Base-by-base conservation (phyloP, 2,329 filamentous ascomycete species). In the Fonsecaea nubica region DNA sequence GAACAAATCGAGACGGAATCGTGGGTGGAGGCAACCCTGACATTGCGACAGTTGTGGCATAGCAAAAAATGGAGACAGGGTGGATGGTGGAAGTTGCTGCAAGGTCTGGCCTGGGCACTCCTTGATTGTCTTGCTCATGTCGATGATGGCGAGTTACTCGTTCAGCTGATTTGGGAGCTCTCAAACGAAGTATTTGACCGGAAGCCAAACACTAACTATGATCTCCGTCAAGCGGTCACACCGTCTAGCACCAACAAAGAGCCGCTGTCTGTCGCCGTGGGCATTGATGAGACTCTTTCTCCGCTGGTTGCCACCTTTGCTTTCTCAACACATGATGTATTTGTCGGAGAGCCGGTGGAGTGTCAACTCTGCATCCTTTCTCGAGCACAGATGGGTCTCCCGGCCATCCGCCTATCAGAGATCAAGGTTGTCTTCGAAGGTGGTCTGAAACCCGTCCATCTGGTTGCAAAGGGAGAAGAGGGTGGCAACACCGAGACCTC, bases 151-250 rank as follows among this genome's bases (percentile, higher is more conserved):
- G 82, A 84, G 66, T 80, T 81, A 0, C 76, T 86, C 63, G 71
- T 87, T 33, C 80, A 80, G 50, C 81, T 86, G 2, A 81, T 86
- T 55, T 89, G 85, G 84, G 87, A 89, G 74, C 75, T 88, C 15
- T 70, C 80, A 32, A 80, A 77, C 62, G 55, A 64, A 79, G 79
- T 74, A 13, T 80, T 82, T 64, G 74, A 75, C 42, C 63, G 73
- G 4, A 75, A 76, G 64, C 70, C 75, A 50, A 74, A 72, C 25
- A 77, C 76, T 74, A 67, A 75, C 35, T 80, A 85, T 70, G 78
- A 86, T 67, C 76, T 86, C 30, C 62, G 45, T 25, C 35, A 50
- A 35, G 63, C 33, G 8, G 36, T 63, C n/a, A 42, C n/a, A 13
- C 9, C 55, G 3, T 40, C 59, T 18, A 33, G 36, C 18, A 13